Base-by-base conservation (phyloP, 2,329 filamentous ascomycete species). In the Apiospora hydei region DNA sequence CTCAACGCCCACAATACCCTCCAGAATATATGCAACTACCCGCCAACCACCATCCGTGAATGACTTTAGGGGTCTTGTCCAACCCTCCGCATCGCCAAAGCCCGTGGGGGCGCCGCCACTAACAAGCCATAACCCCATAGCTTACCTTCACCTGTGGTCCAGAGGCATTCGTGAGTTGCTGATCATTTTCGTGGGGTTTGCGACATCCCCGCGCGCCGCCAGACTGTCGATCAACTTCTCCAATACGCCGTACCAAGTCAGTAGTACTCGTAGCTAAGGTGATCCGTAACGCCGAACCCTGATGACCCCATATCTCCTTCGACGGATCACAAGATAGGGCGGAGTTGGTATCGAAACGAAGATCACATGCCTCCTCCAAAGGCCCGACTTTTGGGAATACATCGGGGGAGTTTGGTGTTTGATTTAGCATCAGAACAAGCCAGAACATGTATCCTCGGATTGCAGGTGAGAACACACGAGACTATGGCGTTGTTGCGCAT, bases 171-270 rank as follows among this genome's bases (percentile, higher is more conserved):
- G n/a, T 10, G 8, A 14, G 34, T n/a, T 38, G 57, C n/a, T 41
- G 57, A 64, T 64, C 57, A 41, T 64, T 41, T 41, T 64, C 57
- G 34, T 41, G 57, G 57, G 57, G 57, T 38, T 21, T 41, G 57
- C 57, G 34, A 43, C 41, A 53, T 26, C 49, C 49, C 53, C 53
- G 30, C 53, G 53, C 30, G 30, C 53, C 53, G 53, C 53, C 30
- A 26, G 13, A 43, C 34, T 30, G 53, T 61, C 53, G 53, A 61
- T 61, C 53, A 61, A 10, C 53, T 38, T 4, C 53, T 34, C 26
- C 53, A n/a, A 41, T 41, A n/a, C 57, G 49, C n/a, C 49, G n/a
- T 38, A 38, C 34, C 5, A 38, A 38, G 34, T 38, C 5, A 38
- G 34, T 38, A 38, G 34, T 8, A 38, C 5, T 38, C 34, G 34